phyloP scores from a whole-genome alignment of 805 yeast species.

The Suhomyces kilbournensis region DNA sequence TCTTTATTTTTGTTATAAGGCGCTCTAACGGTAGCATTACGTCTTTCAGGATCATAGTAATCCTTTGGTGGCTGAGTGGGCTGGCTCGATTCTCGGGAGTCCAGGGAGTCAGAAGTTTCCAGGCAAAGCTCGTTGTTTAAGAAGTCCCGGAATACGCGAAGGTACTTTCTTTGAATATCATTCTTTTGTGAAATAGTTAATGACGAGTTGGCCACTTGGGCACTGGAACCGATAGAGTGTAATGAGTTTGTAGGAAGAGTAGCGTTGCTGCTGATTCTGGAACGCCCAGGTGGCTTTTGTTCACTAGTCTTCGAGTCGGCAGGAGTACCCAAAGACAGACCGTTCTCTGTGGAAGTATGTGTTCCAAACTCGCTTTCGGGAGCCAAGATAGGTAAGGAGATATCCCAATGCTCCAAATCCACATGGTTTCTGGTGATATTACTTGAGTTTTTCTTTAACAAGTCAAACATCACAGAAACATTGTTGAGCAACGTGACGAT shows the following conservation, averaged over 20 bases:
- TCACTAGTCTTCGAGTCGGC: background rate
- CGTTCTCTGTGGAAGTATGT: background rate
- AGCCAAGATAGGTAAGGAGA: slow-evolving; percentile 31
- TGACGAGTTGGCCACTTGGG: slow-evolving; percentile 5
- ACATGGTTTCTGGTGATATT: slow-evolving; percentile 43
- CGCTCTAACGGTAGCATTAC: background rate
- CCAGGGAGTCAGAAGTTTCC: background rate
- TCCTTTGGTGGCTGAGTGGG: background rate
- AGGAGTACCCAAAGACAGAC: background rate
- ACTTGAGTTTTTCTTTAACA: slow-evolving; percentile 30
- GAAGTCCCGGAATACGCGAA: slow-evolving; percentile 36
- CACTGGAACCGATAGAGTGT: background rate
- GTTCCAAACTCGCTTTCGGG: slow-evolving; percentile 16
- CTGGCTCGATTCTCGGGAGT: slow-evolving; percentile 1
- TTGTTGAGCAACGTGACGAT: slow-evolving; percentile 29
- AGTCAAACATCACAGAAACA: slow-evolving; percentile 28
- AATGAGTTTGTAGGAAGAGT: background rate
- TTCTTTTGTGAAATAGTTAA: slow-evolving; percentile 23
- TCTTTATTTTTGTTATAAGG: slow-evolving; percentile 14
- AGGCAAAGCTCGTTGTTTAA: slow-evolving; percentile 28
- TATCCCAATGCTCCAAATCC: slow-evolving; percentile 43
- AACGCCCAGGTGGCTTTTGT: background rate
- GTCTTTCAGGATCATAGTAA: background rate
- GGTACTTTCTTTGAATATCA: slow-evolving; percentile 38
- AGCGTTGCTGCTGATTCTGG: background rate